These are phyloP conservation scores for Picea abies DNA, from an alignment of 83 land plant genomes.

Conservation along the genomic window DNA sequence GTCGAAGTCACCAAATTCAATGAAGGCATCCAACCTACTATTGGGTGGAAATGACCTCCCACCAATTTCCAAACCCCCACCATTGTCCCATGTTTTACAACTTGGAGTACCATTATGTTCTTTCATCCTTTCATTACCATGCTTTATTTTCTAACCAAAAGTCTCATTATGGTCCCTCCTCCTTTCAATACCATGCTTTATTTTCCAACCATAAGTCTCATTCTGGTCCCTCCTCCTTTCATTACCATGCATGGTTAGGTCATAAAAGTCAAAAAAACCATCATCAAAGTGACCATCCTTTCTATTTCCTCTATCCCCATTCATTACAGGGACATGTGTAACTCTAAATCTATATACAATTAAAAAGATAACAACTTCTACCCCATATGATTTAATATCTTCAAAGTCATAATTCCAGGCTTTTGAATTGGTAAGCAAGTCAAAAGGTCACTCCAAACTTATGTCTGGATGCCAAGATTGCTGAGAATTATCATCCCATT, in stretches of 20 bases:
- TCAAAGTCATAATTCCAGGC: constrained; percentile 75
- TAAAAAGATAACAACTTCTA: constrained; percentile 73
- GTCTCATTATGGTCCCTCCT: constrained; percentile 8
- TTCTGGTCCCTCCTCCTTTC: constrained; percentile 7
- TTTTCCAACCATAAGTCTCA: not conserved
- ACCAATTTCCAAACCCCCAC: not conserved
- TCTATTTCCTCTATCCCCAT: constrained; percentile 12
- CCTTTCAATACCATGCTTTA: not conserved
- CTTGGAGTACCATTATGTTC: no score
- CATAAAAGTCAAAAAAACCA: not conserved
- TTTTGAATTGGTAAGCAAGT: constrained; percentile 32
- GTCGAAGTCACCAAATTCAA: constrained; percentile 24
- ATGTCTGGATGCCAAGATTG: constrained; percentile 16
- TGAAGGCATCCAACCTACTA: constrained; percentile 20
- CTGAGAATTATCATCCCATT: no score
- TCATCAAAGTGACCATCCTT: constrained; percentile 23
- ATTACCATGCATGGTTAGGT: no score
- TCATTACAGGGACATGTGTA: constrained; percentile 15
- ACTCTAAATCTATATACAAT: constrained; percentile 43
- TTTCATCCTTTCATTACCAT: no score
- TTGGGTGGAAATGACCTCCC: constrained; percentile 13
- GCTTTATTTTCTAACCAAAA: not conserved
- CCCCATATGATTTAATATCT: constrained; percentile 71
- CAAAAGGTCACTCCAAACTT: constrained; percentile 21
- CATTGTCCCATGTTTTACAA: no score